These are phyloP conservation scores for Dactylis glomerata DNA, from an alignment of 176 grass and related monocot species.

Conservation along the genomic window DNA sequence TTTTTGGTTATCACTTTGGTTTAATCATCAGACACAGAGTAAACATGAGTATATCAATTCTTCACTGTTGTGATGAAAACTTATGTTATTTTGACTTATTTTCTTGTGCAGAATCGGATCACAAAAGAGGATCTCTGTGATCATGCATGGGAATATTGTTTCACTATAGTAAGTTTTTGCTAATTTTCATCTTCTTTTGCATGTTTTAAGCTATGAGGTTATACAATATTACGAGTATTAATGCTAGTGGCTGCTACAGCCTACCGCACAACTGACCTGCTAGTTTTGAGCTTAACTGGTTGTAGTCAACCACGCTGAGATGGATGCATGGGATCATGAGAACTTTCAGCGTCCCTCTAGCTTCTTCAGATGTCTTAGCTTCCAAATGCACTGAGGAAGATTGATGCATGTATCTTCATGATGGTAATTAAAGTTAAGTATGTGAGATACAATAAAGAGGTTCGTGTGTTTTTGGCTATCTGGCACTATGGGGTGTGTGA, in stretches of 20 bases:
- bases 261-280: conserved; percentile 28
- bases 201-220: conserved; percentile 13
- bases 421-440: conserved; percentile 25
- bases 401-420: conserved; percentile 44
- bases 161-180: conserved; percentile 61
- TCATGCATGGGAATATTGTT: conserved; percentile 86
- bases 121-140: conserved; percentile 81
- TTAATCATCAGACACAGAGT: conserved; percentile 14
- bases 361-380: conserved; percentile 46
- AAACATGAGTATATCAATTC: conserved; percentile 8
- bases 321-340: conserved; percentile 47
- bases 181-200: neutral
- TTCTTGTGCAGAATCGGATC: conserved; percentile 63
- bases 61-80: neutral
- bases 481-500: neutral
- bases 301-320: conserved; percentile 39
- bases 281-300: conserved; percentile 50
- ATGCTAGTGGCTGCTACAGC: conserved; percentile 21
- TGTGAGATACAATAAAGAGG: neutral
- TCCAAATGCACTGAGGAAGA: conserved; percentile 34
- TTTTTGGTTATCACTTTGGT: conserved; percentile 9
- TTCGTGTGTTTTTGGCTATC: neutral
- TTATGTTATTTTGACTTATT: conserved; percentile 10
- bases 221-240: neutral
- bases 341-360: conserved; percentile 38